Evolutionary conservation across 345 rosid genomes (phyloP).

Genomic region (Arabis alpina): DNA sequence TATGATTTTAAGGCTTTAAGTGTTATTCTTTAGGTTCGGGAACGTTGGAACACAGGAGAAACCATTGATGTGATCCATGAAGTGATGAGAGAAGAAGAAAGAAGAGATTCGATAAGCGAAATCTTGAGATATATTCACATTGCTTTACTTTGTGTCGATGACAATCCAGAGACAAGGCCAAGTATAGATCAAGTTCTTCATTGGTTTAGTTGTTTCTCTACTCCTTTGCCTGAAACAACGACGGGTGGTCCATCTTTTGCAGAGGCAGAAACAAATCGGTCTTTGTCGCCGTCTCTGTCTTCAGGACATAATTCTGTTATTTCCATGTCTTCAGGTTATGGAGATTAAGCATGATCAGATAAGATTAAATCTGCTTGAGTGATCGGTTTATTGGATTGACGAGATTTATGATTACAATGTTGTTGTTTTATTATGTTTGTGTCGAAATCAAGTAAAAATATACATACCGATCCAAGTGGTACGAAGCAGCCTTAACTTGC

Average conservation of each 20-base stretch:
- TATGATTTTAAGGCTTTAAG: neutral
- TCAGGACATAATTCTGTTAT: constrained; percentile 13
- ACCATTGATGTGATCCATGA: constrained; percentile 29
- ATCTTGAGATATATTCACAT: constrained; percentile 39
- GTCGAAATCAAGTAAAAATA: neutral
- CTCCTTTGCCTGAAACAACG: constrained; percentile 27
- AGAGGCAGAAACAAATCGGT: constrained; percentile 19
- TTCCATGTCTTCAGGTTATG: constrained; percentile 10
- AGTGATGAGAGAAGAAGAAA: constrained; percentile 20
- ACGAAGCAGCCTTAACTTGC: too few species aligned
- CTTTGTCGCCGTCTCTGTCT: constrained; percentile 2
- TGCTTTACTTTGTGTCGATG: constrained; percentile 26
- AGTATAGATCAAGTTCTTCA: constrained; percentile 30
- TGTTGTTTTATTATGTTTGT: neutral
- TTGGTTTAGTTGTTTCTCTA: constrained; percentile 35
- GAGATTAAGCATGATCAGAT: neutral
- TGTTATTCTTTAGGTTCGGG: neutral
- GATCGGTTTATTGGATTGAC: neutral
- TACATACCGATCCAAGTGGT: too few species aligned
- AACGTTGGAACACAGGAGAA: constrained; percentile 31
- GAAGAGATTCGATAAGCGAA: constrained; percentile 13
- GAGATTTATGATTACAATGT: neutral
- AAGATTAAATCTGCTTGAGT: neutral
- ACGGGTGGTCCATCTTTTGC: neutral
- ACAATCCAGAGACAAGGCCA: constrained; percentile 29